Conservation (phyloP, 2,329 filamentous ascomycete genomes). For the Nemania abortiva region DNA sequence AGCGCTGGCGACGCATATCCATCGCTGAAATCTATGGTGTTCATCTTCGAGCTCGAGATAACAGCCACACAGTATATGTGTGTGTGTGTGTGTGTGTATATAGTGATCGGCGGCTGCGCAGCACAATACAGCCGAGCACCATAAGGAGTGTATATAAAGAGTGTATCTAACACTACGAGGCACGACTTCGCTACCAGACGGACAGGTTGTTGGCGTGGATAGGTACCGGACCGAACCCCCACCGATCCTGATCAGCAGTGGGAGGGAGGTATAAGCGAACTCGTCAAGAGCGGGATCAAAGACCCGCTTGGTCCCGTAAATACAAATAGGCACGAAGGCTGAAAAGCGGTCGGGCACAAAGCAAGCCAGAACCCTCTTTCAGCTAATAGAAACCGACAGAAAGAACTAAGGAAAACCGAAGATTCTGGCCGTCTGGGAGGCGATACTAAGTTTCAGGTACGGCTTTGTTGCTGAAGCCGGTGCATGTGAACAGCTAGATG, state of each 20-base stretch:
- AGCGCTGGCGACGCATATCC: neutral
- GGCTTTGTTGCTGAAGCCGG: neutral
- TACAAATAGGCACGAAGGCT: slow-evolving; percentile 8
- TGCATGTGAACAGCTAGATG: neutral
- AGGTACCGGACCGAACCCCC: neutral
- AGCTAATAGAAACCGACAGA: neutral
- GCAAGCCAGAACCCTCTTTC: neutral
- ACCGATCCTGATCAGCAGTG: slow-evolving; percentile 3
- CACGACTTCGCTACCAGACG: neutral
- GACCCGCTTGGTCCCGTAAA: slow-evolving; percentile 31
- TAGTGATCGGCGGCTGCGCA: neutral
- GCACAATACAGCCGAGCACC: neutral
- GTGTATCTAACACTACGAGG: neutral
- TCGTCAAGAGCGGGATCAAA: slow-evolving; percentile 5
- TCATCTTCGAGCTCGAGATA: slow-evolving; percentile 21
- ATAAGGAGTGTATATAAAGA: neutral
- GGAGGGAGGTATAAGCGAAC: slow-evolving; percentile 11
- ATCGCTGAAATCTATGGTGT: slow-evolving; percentile 20
- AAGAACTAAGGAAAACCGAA: neutral
- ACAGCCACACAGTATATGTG: neutral
- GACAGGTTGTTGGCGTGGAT: neutral
- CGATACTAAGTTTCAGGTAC: neutral
- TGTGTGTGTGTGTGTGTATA: neutral
- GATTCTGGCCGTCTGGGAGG: neutral
- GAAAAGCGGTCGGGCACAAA: slow-evolving; percentile 13